These are phyloP conservation scores for Rhexocercosporidium sp. DNA, from an alignment of 2,329 filamentous ascomycete species.

Conservation along the genomic window DNA sequence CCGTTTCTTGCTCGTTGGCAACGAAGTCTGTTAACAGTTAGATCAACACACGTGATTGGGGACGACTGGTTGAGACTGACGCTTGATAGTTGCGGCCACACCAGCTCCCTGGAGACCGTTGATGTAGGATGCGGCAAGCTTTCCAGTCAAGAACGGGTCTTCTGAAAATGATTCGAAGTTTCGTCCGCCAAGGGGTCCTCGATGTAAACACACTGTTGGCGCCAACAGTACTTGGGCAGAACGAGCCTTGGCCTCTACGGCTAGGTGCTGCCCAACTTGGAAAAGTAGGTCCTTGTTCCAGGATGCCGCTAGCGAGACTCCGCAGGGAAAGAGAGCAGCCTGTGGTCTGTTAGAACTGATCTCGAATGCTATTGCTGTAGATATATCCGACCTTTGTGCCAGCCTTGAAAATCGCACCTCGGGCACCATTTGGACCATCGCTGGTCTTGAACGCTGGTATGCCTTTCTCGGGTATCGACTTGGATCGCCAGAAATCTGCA, in stretches of 20 bases:
- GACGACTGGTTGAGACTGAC: constrained; percentile 46
- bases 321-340: constrained; percentile 80
- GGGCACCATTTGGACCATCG: constrained; percentile 73
- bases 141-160: constrained; percentile 78
- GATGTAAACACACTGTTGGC: constrained; percentile 81
- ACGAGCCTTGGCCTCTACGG: constrained; percentile 73
- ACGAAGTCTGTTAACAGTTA: constrained; percentile 58
- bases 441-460: constrained; percentile 70
- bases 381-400: constrained; percentile 59
- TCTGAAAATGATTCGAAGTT: constrained; percentile 90
- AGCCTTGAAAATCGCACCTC: constrained; percentile 71
- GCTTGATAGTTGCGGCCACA: constrained; percentile 80
- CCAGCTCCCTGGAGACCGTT: constrained; percentile 75
- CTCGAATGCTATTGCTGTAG: not conserved
- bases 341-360: constrained; percentile 42
- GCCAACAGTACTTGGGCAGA: constrained; percentile 76
- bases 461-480: constrained; percentile 63
- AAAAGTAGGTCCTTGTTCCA: constrained; percentile 76
- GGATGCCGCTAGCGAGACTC: constrained; percentile 77
- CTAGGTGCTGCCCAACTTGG: constrained; percentile 73
- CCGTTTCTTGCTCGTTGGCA: constrained; percentile 75
- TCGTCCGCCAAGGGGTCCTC: constrained; percentile 80
- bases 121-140: constrained; percentile 73
- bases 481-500: constrained; percentile 74
- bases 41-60: constrained; percentile 7